Conservation (phyloP, 2,329 filamentous ascomycete genomes). For the Parafenestella ontariensis region DNA sequence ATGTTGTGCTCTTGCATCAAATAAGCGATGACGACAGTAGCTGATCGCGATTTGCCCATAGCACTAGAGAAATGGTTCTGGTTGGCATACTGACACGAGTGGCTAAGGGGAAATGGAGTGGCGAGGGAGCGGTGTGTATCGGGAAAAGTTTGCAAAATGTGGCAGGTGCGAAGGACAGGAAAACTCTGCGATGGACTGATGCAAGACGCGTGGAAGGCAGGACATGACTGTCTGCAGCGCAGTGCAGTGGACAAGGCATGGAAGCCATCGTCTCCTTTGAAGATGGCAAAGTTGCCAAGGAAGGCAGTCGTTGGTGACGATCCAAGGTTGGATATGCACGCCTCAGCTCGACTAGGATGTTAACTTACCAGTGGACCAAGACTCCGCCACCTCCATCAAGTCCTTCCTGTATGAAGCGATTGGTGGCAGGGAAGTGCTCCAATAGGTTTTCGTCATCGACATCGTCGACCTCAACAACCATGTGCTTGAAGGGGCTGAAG, state of each 20-base stretch:
- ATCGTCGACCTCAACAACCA: constrained; percentile 87
- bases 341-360: constrained; percentile 44
- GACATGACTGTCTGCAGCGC: constrained; percentile 14
- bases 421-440: constrained; percentile 77
- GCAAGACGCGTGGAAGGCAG: constrained; percentile 33
- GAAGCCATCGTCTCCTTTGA: constrained; percentile 23
- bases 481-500: constrained; percentile 71
- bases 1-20: constrained; percentile 68
- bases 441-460: constrained; percentile 87
- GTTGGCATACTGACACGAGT: constrained; percentile 46
- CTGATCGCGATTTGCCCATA: constrained; percentile 94
- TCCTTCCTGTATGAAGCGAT: constrained; percentile 82
- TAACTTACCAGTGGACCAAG: constrained; percentile 73
- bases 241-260: constrained; percentile 7
- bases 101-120: constrained; percentile 33
- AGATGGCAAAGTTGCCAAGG: constrained; percentile 46
- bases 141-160: constrained; percentile 23
- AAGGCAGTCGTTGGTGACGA: constrained; percentile 32
- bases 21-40: constrained; percentile 83
- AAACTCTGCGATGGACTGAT: constrained; percentile 14
- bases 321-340: constrained; percentile 40
- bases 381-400: constrained; percentile 68
- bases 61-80: constrained; percentile 65
- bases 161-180: constrained; percentile 21
- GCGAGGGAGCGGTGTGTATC: constrained; percentile 46